These are phyloP conservation scores for Rhododendron simsii DNA, from an alignment of 148 eudicot genomes.

Conservation along the genomic window DNA sequence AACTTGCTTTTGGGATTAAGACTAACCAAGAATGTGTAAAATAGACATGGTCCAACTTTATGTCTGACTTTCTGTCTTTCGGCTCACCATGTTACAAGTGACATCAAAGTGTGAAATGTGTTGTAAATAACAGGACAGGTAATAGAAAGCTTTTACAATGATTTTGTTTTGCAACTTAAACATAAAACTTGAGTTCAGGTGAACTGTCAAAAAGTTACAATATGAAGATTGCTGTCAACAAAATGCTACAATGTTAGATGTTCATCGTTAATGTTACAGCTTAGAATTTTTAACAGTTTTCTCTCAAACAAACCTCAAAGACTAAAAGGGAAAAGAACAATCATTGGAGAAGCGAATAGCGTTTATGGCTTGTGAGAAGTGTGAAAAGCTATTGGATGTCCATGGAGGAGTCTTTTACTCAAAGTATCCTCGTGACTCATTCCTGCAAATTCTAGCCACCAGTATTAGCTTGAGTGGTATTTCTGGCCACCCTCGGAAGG, in stretches of 20 bases:
- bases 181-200: neutral
- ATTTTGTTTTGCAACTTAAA: neutral
- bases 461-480: neutral
- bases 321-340: neutral
- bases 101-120: neutral
- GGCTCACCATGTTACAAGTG: neutral
- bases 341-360: neutral
- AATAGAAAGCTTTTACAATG: neutral
- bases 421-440: neutral
- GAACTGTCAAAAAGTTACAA: neutral
- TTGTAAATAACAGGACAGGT: neutral
- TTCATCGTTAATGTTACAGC: neutral
- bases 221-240: neutral
- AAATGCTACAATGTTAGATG: neutral
- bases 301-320: neutral
- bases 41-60: neutral
- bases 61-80: neutral
- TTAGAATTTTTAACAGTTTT: neutral
- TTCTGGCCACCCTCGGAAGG: neutral
- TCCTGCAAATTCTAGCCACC: neutral
- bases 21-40: neutral
- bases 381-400: constrained; percentile 2
- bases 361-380: neutral
- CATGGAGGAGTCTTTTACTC: neutral
- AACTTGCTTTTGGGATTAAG: neutral